Evolutionary conservation across 179 eudicot species (phyloP), one percentile per base, ranked within the genome.

Genomic region (Drosera spatulata): DNA sequence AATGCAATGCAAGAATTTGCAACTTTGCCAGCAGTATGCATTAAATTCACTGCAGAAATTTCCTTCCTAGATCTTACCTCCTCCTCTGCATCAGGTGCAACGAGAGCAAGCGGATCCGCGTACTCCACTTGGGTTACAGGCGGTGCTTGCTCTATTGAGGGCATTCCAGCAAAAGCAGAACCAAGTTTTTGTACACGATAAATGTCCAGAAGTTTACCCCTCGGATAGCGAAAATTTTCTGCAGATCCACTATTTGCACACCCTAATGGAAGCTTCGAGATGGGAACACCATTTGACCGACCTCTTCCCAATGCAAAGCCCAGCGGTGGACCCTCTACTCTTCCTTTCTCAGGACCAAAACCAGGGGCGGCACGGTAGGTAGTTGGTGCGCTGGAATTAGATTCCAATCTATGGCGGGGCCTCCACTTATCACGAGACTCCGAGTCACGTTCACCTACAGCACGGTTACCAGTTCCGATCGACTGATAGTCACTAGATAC

Each of bases 371-470:
- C 90, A 50, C 97, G 85, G 66, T 75, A 78, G 33, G 95, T 67
- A 66, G 82, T 80, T 37, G 85, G 76, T 12, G 83, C 90, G 37
- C 68, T 66, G 55, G 90, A 73, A 66, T 64, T 78, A 60, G 81
- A 70, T 60, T 93, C 99, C 78, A 86, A 81, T 68, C 90, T 80
- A 71, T 90, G 95, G 56, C 97, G 91, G 51, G 99, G 97, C 78
- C 99, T 86, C 99, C 99, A 93, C 81, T 93, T 93, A 65, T 93
- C 97, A 68, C 99, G 97, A 33, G 84, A 61, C 40, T 93, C 97
- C 47, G 71, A 48, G 50, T 93, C 98, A 44, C 83, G 82, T 45
- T 84, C 86, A 8, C 53, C 67, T 60, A 74, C 47, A 53, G 79
- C 77, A 7, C 73, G 72, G 58, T 65, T 82, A 68, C 68, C 80